phyloP scores from a whole-genome alignment of 1,284 basidiomycete species.

The Pisolithus thermaeus region DNA sequence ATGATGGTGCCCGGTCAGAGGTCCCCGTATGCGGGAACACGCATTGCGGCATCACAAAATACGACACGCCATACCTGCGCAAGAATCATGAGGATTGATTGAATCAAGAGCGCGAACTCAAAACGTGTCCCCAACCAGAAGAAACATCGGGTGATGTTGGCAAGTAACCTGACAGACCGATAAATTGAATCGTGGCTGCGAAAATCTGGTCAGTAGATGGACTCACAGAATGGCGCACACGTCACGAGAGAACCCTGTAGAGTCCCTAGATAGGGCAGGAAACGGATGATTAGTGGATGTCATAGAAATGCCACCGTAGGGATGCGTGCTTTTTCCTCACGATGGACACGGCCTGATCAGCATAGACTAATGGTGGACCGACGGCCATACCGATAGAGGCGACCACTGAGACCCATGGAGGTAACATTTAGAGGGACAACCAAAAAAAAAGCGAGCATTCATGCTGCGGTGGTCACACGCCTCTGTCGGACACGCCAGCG shows the following conservation, averaged over 20 bases:
- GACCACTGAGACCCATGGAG: constrained; percentile 38
- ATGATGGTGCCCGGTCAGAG: constrained; percentile 12
- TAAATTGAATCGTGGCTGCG: constrained; percentile 5
- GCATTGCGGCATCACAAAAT: constrained; percentile 3
- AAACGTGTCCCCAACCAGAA: constrained; percentile 83
- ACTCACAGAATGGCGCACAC: constrained; percentile 72
- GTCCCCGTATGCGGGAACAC: not conserved
- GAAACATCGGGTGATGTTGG: constrained; percentile 81
- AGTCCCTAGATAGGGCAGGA: constrained; percentile 48
- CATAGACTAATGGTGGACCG: constrained; percentile 64
- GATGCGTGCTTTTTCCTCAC: constrained; percentile 56
- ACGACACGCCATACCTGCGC: constrained; percentile 52
- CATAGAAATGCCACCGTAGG: constrained; percentile 4
- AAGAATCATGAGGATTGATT: constrained; percentile 77
- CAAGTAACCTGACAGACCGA: constrained; percentile 49
- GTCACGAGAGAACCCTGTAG: constrained; percentile 81
- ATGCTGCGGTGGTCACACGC: not conserved
- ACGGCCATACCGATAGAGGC: constrained; percentile 51
- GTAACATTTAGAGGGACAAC: constrained; percentile 5
- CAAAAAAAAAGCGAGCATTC: not conserved
- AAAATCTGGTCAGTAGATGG: constrained; percentile 3
- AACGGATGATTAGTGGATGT: constrained; percentile 15
- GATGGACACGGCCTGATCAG: constrained; percentile 72
- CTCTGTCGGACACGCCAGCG: too few species aligned
- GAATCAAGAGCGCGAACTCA: constrained; percentile 69